Conservation (phyloP, 805 yeast genomes). For the Cyberlindnera japonica region DNA sequence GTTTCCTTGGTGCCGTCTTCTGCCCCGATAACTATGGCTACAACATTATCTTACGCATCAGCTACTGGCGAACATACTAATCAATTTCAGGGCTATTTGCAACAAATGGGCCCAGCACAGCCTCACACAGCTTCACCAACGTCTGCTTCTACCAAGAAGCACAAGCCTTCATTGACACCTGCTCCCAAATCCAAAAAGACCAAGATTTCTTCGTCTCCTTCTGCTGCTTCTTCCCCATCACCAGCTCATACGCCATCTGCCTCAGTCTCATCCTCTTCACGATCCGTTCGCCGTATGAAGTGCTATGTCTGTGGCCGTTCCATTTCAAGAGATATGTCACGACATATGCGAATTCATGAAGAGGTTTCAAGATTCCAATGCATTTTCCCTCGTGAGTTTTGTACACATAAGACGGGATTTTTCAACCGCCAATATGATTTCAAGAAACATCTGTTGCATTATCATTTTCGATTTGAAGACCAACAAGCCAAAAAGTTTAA, state of each 20-base stretch:
- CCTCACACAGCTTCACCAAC: too few relatives aligned
- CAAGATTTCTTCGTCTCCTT: neutral
- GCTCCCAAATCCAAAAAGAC: too few relatives aligned
- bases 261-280: neutral
- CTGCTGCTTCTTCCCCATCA: neutral
- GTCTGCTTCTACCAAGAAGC: neutral
- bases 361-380: conserved; percentile 53
- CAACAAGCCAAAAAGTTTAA: conserved; percentile 32
- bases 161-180: neutral
- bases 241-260: too few relatives aligned
- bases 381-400: conserved; percentile 49
- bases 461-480: conserved; percentile 55
- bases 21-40: too few relatives aligned
- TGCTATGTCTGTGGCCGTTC: conserved; percentile 52
- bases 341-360: conserved; percentile 63
- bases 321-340: conserved; percentile 56
- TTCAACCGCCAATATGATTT: conserved; percentile 67
- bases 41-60: too few relatives aligned
- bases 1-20: too few relatives aligned
- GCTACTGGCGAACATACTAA: neutral
- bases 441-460: conserved; percentile 60
- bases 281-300: conserved; percentile 20
- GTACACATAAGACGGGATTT: conserved; percentile 56
- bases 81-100: neutral
- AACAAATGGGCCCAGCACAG: neutral